phyloP scores from a whole-genome alignment of 192 early-diverging fungal genomes.

The Podila horticola region DNA sequence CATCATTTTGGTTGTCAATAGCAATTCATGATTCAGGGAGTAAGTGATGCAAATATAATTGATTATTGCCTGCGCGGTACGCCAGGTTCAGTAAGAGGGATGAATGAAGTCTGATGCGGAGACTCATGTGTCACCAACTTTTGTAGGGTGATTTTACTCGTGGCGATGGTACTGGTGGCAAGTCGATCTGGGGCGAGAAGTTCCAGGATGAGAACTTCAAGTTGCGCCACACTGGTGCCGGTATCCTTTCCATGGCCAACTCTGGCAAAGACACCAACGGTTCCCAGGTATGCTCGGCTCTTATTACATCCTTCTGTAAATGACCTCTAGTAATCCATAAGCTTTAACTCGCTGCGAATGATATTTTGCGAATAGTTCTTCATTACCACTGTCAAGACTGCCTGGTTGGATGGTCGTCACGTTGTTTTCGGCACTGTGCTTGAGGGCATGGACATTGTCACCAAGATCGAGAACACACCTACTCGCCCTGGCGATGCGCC shows the following conservation, averaged over 20 bases:
- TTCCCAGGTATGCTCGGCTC: conserved; percentile 64
- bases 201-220: conserved; percentile 88
- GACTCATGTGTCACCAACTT: not conserved
- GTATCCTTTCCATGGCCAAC: conserved; percentile 84
- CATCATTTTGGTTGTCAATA: conserved; percentile 10
- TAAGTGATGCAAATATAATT: conserved; percentile 3
- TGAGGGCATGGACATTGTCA: conserved; percentile 81
- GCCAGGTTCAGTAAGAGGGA: not conserved
- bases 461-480: conserved; percentile 75
- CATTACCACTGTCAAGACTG: conserved; percentile 87
- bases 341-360: not conserved
- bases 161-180: conserved; percentile 80
- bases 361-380: conserved; percentile 76
- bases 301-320: not conserved
- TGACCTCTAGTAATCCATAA: too few relatives aligned
- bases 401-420: conserved; percentile 90
- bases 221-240: conserved; percentile 85
- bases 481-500: conserved; percentile 75
- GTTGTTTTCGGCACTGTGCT: conserved; percentile 95
- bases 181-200: conserved; percentile 83
- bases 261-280: conserved; percentile 84
- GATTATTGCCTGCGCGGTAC: not conserved
- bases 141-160: conserved; percentile 72
- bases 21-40: conserved; percentile 61
- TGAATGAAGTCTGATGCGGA: too few relatives aligned